phyloP scores from a whole-genome alignment of 352 stramenopile genomes.

The Phytopythium mirpurense region DNA sequence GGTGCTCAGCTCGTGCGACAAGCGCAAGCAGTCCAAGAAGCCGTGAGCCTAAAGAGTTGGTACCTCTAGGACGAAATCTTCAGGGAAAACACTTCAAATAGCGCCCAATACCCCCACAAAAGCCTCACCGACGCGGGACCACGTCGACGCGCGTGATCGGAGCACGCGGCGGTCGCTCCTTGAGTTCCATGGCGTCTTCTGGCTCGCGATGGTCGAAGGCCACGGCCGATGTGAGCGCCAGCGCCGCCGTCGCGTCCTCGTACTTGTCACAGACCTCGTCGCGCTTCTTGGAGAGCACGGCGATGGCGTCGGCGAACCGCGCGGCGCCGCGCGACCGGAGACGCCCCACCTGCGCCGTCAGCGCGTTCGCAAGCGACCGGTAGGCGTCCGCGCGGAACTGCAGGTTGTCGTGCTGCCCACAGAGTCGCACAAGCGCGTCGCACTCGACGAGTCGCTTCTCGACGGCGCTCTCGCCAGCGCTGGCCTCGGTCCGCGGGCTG shows the following conservation, averaged over 20 bases:
- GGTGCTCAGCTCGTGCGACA: constrained; percentile 72
- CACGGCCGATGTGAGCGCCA: constrained; percentile 17
- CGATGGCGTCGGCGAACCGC: constrained; percentile 42
- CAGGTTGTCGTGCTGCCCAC: constrained; percentile 31
- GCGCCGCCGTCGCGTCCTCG: constrained; percentile 17
- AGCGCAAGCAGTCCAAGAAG: constrained; percentile 49
- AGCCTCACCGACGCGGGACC: constrained; percentile 12
- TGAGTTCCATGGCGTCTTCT: constrained; percentile 7
- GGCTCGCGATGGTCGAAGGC: constrained; percentile 15
- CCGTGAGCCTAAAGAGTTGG: too few relatives aligned
- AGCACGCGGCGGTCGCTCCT: constrained; percentile 18
- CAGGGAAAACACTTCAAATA: too few relatives aligned
- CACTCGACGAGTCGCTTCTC: constrained; percentile 46
- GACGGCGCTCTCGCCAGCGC: constrained; percentile 9
- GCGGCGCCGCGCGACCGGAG: constrained; percentile 25
- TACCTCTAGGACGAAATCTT: too few relatives aligned
- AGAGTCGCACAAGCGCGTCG: constrained; percentile 35
- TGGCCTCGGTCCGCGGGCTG: constrained; percentile 5
- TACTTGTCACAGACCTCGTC: constrained; percentile 34
- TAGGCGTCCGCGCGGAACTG: constrained; percentile 38
- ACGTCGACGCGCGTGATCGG: constrained; percentile 22
- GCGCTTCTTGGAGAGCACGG: constrained; percentile 38
- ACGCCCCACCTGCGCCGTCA: constrained; percentile 38
- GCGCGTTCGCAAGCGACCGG: constrained; percentile 44
- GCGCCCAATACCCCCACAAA: too few relatives aligned